Conservation (phyloP, 345 rosid species). For the Microthlaspi erraticum region DNA sequence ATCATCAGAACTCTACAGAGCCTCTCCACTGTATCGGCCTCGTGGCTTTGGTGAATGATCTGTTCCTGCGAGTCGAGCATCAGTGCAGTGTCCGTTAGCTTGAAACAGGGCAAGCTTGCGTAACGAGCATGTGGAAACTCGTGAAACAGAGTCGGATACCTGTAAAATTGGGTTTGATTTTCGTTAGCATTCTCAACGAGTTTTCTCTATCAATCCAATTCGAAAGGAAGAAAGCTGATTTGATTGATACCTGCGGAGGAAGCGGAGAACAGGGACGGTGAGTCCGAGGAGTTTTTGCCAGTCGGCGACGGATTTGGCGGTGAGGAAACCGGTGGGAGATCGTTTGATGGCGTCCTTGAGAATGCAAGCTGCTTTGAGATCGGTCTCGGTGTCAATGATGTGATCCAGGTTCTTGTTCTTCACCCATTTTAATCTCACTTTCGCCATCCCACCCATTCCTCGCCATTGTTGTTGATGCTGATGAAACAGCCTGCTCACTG, state of each 20-base stretch:
- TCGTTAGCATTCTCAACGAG: conserved; percentile 5
- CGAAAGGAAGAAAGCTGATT: conserved; percentile 1
- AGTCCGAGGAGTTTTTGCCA: conserved; percentile 97
- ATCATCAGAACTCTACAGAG: conserved; percentile 87
- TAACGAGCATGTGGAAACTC: conserved; percentile 89
- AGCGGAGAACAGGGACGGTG: conserved; percentile 92
- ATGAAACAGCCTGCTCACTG: conserved; percentile 39
- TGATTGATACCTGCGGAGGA: conserved; percentile 70
- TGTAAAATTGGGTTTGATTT: conserved; percentile 37
- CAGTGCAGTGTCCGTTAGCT: conserved; percentile 79
- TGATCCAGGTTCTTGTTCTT: conserved; percentile 82
- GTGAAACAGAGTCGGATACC: conserved; percentile 90
- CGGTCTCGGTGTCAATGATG: conserved; percentile 83
- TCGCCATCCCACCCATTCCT: conserved; percentile 55
- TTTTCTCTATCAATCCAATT: neutral
- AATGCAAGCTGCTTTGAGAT: conserved; percentile 89
- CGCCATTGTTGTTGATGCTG: conserved; percentile 62
- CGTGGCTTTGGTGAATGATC: conserved; percentile 62
- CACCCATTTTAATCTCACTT: conserved; percentile 93
- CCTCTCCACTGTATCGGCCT: conserved; percentile 77
- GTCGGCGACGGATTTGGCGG: conserved; percentile 82
- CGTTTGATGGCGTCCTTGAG: conserved; percentile 94
- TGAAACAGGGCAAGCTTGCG: conserved; percentile 84
- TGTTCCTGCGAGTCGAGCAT: conserved; percentile 82
- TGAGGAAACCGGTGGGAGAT: conserved; percentile 84